Evolutionary conservation across 2,329 filamentous ascomycete species (phyloP).

Genomic region (Talaromyces piceae): DNA sequence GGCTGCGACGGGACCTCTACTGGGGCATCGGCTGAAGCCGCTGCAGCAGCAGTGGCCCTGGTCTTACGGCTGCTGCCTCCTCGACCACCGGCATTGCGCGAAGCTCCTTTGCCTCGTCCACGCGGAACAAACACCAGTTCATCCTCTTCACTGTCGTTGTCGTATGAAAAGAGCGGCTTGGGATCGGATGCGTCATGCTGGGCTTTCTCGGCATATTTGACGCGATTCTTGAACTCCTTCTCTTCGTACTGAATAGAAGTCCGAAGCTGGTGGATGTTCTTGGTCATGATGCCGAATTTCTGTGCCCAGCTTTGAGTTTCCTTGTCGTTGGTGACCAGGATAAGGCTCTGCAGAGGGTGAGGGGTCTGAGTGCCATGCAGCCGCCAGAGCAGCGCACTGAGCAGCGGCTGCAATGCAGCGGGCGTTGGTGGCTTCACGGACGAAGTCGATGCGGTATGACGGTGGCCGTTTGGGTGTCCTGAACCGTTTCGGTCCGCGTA

Average conservation of each 20-base stretch:
- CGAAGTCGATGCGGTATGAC: constrained; percentile 23
- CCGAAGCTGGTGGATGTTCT: constrained; percentile 42
- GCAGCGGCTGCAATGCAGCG: constrained; percentile 32
- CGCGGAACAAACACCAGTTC: constrained; percentile 41
- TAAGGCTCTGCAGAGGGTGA: constrained; percentile 30
- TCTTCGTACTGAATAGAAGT: constrained; percentile 42
- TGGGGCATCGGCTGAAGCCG: constrained; percentile 21
- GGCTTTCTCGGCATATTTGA: constrained; percentile 40
- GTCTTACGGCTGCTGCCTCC: constrained; percentile 25
- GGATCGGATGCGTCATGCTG: constrained; percentile 27
- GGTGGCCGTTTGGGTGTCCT: constrained; percentile 18
- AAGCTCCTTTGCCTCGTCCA: constrained; percentile 29
- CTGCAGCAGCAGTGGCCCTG: constrained; percentile 13
- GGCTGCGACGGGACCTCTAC: constrained; percentile 40
- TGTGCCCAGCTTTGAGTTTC: constrained; percentile 38
- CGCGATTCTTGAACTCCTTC: constrained; percentile 38
- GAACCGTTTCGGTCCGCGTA: constrained; percentile 23
- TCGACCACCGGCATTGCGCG: constrained; percentile 21
- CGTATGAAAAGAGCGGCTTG: constrained; percentile 40
- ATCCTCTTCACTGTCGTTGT: constrained; percentile 43
- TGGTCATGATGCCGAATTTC: constrained; percentile 41
- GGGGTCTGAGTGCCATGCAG: constrained; percentile 30
- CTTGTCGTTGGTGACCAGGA: constrained; percentile 39
- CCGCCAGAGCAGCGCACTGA: constrained; percentile 41
- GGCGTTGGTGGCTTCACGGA: constrained; percentile 33